Conservation (phyloP, 2,329 filamentous ascomycete species). For the Ceratocystis lukuohia region DNA sequence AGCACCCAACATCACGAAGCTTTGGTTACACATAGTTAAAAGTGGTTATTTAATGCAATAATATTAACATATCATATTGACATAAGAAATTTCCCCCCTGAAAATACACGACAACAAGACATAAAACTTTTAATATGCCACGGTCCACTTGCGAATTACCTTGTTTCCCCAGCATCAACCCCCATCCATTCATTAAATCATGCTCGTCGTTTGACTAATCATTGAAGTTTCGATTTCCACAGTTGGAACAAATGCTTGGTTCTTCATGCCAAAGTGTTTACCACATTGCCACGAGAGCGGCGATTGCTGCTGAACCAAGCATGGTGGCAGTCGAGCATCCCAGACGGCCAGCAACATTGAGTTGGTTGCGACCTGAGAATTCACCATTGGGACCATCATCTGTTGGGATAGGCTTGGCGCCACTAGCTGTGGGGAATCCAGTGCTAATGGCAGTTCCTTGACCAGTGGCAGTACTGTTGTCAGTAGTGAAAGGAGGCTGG, state of each 20-base stretch:
- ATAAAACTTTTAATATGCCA: slow-evolving; percentile 8
- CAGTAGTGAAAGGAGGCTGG: slow-evolving; percentile 14
- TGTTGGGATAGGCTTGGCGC: background rate
- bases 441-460: slow-evolving; percentile 7
- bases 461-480: slow-evolving; percentile 9
- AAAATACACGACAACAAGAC: slow-evolving; percentile 11
- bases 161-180: background rate
- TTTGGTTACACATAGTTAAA: background rate
- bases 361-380: slow-evolving; percentile 6
- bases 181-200: slow-evolving; percentile 1
- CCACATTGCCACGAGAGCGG: background rate
- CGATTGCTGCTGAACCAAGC: background rate
- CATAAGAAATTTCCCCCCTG: slow-evolving; percentile 4
- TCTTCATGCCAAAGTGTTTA: background rate
- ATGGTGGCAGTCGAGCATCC: background rate
- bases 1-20: background rate
- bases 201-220: slow-evolving; percentile 1
- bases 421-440: background rate
- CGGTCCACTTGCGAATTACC: background rate
- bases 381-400: background rate
- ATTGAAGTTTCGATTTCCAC: background rate
- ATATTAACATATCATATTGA: slow-evolving; percentile 12
- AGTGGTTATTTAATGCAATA: background rate
- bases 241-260: background rate
- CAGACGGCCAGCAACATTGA: background rate